phyloP scores from a whole-genome alignment of 306 rosid genomes.

The Cucurbita pepo region DNA sequence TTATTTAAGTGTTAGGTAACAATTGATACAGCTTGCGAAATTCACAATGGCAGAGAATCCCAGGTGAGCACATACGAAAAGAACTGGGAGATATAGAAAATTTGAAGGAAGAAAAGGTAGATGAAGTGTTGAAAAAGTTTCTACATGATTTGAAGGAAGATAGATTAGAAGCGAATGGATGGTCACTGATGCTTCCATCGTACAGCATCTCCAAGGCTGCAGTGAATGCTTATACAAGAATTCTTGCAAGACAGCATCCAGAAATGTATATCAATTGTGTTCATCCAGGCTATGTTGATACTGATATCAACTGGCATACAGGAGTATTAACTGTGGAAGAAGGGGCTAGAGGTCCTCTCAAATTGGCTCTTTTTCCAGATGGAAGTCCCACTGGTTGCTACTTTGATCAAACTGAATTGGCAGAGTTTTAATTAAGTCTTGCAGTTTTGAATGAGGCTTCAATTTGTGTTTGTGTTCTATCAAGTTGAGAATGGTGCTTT shows the following conservation, averaged over 20 bases:
- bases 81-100: conserved; percentile 23
- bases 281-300: conserved; percentile 41
- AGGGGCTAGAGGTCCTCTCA: conserved; percentile 38
- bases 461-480: too few relatives aligned
- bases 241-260: conserved; percentile 29
- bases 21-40: too few relatives aligned
- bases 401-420: conserved; percentile 24
- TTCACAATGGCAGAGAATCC: conserved; percentile 28
- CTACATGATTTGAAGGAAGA: conserved; percentile 26
- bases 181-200: conserved; percentile 43
- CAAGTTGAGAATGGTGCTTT: too few relatives aligned
- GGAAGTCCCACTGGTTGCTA: conserved; percentile 35
- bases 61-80: conserved; percentile 22
- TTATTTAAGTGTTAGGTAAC: too few relatives aligned
- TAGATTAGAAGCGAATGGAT: conserved; percentile 34
- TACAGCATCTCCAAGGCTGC: conserved; percentile 38
- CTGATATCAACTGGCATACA: conserved; percentile 34
- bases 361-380: conserved; percentile 28
- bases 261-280: conserved; percentile 36
- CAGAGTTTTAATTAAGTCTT: conserved; percentile 21
- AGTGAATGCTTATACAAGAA: conserved; percentile 40
- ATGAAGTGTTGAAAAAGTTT: conserved; percentile 23
- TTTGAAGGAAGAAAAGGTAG: conserved; percentile 37
- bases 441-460: background rate
- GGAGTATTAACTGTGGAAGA: conserved; percentile 28